Evolutionary conservation across 805 yeast genomes (phyloP).

Genomic region (Wickerhamomyces queroliae): DNA sequence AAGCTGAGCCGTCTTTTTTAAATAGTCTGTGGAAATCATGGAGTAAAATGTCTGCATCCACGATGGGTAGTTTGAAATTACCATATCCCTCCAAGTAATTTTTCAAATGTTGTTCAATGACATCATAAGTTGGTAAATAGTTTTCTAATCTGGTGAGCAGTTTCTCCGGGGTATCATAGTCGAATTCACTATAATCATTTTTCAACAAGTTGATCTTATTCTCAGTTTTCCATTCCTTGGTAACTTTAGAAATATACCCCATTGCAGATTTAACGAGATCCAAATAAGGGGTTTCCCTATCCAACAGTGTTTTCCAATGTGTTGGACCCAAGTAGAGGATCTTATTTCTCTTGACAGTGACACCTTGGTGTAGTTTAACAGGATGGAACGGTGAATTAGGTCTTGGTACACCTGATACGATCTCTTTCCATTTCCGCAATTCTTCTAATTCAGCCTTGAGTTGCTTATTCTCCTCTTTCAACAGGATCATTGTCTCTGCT

Average conservation of each 20-base stretch:
- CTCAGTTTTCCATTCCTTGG: constrained; percentile 17
- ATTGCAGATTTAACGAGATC: constrained; percentile 10
- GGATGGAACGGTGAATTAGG: not conserved
- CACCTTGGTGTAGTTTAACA: constrained; percentile 5
- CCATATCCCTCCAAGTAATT: constrained; percentile 14
- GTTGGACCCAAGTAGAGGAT: constrained; percentile 15
- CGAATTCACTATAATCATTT: constrained; percentile 7
- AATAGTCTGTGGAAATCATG: constrained; percentile 14
- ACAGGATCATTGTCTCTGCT: constrained; percentile 7
- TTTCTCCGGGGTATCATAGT: constrained; percentile 6
- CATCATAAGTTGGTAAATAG: constrained; percentile 16
- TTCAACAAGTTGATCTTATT: constrained; percentile 6
- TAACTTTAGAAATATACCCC: constrained; percentile 10
- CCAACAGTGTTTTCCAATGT: constrained; percentile 15
- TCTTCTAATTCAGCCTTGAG: constrained; percentile 12
- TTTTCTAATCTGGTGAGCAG: constrained; percentile 9
- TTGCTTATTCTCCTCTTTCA: constrained; percentile 13
- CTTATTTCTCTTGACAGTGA: constrained; percentile 9
- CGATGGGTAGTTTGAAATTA: constrained; percentile 10
- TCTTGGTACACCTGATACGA: not conserved
- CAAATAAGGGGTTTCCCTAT: constrained; percentile 1
- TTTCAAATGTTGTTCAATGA: constrained; percentile 9
- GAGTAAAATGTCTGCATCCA: constrained; percentile 9
- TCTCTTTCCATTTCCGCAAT: constrained; percentile 3
- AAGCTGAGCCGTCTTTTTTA: constrained; percentile 5